Percentiles rank a stretch among this genome's conserved stretches.
Evolutionary conservation across 441 rosid genomes (phyloP).

Genomic region (Gossypium aridum): DNA sequence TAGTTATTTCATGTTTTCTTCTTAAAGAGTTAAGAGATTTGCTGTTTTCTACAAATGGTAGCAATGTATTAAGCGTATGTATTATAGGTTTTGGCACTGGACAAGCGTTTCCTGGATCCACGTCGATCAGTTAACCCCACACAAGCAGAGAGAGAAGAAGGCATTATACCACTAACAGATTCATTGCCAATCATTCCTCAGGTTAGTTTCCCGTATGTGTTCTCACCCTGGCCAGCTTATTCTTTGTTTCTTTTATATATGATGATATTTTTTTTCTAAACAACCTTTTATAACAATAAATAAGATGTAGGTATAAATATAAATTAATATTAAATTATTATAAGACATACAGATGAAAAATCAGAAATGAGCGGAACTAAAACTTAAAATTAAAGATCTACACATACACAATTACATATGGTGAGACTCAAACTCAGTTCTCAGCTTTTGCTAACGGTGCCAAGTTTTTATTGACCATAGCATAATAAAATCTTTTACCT

Average conservation of each 20-base stretch:
- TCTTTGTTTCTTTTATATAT: background rate
- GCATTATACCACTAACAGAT: constrained; percentile 89
- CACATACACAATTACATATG: too few species aligned
- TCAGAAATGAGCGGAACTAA: too few species aligned
- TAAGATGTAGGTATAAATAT: too few species aligned
- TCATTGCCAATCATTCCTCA: constrained; percentile 89
- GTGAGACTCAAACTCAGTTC: too few species aligned
- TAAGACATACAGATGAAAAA: too few species aligned
- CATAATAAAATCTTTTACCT: too few species aligned
- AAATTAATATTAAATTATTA: too few species aligned
- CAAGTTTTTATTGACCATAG: too few species aligned
- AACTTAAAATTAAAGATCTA: too few species aligned
- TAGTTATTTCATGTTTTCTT: background rate
- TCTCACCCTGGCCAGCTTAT: background rate
- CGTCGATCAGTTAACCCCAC: constrained; percentile 86
- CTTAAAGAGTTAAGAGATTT: background rate
- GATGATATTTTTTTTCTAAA: background rate
- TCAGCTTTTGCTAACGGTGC: too few species aligned
- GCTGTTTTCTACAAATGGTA: background rate
- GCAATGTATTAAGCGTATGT: background rate
- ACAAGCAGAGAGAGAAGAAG: constrained; percentile 97
- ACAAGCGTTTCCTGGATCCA: constrained; percentile 95
- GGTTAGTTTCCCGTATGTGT: constrained; percentile 34
- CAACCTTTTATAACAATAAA: too few species aligned
- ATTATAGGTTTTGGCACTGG: constrained; percentile 87